A percentile compares a stretch with the other conserved stretches of the same genome.
These are phyloP conservation scores for Phaeosphaeria sp. DNA, from an alignment of 2,329 filamentous ascomycete species.

Conservation along the genomic window DNA sequence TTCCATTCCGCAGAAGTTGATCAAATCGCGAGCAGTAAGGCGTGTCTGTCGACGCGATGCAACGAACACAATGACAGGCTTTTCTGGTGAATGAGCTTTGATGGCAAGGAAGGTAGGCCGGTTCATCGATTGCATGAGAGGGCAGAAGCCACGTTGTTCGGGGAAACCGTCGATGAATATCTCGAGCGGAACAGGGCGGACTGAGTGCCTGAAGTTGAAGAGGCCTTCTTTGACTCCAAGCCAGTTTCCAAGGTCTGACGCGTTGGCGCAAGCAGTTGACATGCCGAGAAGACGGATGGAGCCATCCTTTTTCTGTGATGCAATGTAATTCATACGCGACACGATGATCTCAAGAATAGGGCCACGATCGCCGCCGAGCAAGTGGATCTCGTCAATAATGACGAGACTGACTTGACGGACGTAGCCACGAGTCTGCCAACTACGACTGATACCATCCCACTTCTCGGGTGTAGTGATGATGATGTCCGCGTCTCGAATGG, in stretches of 20 bases:
- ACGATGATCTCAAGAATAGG: slow-evolving; percentile 98
- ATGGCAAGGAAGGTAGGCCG: slow-evolving; percentile 94
- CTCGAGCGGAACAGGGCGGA: slow-evolving; percentile 92
- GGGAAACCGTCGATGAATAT: slow-evolving; percentile 98
- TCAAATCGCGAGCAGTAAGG: slow-evolving; percentile 92
- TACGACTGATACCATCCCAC: slow-evolving; percentile 99
- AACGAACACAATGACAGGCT: slow-evolving; percentile 98
- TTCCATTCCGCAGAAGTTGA: slow-evolving; percentile 98
- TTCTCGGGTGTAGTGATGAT: slow-evolving; percentile 99
- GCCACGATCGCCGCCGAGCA: slow-evolving; percentile 94
- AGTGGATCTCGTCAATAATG: slow-evolving; percentile 97
- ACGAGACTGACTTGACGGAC: slow-evolving; percentile 94
- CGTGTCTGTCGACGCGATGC: slow-evolving; percentile 94
- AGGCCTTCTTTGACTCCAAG: slow-evolving; percentile 92
- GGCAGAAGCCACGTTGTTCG: slow-evolving; percentile 92
- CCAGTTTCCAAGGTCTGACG: slow-evolving; percentile 93
- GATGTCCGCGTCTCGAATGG: slow-evolving; percentile 93
- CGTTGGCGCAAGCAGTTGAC: slow-evolving; percentile 98
- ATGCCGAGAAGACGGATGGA: slow-evolving; percentile 93
- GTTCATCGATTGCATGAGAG: slow-evolving; percentile 99
- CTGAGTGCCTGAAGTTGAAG: slow-evolving; percentile 97
- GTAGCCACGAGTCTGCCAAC: slow-evolving; percentile 97
- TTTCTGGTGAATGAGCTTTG: slow-evolving; percentile 93
- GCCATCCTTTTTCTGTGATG: slow-evolving; percentile 83
- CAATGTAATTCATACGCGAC: slow-evolving; percentile 96